These are phyloP conservation scores for Globisporangium sylvaticum DNA, from an alignment of 352 stramenopile species.

Conservation along the genomic window DNA sequence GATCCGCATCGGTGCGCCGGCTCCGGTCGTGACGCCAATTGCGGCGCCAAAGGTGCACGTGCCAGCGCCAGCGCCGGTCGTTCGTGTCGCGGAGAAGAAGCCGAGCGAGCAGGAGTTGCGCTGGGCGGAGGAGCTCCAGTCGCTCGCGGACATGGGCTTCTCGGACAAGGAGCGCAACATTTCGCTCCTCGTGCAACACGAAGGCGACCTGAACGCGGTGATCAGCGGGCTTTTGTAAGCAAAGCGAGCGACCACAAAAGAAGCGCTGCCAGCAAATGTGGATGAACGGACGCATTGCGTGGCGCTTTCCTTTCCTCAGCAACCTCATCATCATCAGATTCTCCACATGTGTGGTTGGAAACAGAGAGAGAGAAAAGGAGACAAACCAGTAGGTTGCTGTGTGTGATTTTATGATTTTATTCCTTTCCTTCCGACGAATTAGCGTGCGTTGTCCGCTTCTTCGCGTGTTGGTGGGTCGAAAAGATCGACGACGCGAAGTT, in stretches of 20 bases:
- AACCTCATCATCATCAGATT: neutral
- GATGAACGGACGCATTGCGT: neutral
- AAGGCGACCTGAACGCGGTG: conserved; percentile 64
- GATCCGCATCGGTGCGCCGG: conserved; percentile 34
- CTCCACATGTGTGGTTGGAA: neutral
- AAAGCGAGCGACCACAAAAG: neutral
- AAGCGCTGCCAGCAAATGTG: neutral
- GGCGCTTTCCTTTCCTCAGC: neutral
- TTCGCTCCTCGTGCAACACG: conserved; percentile 46
- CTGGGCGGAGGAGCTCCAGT: conserved; percentile 42
- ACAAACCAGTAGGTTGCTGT: neutral
- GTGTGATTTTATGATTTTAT: conserved; percentile 11
- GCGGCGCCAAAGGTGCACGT: conserved; percentile 22
- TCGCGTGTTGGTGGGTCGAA: neutral
- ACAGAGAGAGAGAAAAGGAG: neutral
- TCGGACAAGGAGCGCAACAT: conserved; percentile 49
- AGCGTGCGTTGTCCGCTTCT: neutral
- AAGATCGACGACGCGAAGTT: neutral
- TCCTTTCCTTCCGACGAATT: neutral
- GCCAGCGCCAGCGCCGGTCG: conserved; percentile 25
- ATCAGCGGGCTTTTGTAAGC: conserved; percentile 47
- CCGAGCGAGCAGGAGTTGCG: conserved; percentile 37
- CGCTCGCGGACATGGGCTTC: conserved; percentile 72
- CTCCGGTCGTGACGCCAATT: conserved; percentile 22
- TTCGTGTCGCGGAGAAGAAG: conserved; percentile 17